Conservation (phyloP, 805 yeast genomes). For the Metschnikowia aberdeeniae region DNA sequence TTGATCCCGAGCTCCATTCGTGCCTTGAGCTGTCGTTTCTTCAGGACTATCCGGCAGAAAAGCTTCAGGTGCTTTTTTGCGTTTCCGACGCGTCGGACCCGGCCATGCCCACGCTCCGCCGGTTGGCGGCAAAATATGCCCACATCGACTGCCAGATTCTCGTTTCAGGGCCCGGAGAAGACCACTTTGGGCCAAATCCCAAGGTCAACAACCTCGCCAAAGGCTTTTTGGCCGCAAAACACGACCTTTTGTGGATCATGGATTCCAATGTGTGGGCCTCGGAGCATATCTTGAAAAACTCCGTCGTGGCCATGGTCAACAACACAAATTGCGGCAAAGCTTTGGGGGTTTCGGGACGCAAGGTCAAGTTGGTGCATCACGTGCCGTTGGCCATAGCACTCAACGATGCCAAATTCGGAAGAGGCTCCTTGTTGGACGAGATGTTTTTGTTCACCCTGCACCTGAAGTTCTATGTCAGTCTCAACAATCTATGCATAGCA, state of each 20-base stretch:
- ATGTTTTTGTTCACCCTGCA: slow-evolving; percentile 82
- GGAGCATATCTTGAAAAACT: slow-evolving; percentile 59
- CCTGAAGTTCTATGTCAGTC: slow-evolving; percentile 76
- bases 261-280: slow-evolving; percentile 83
- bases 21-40: slow-evolving; percentile 66
- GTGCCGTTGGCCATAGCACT: slow-evolving; percentile 58
- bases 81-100: slow-evolving; percentile 63
- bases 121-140: slow-evolving; percentile 51
- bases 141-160: slow-evolving; percentile 55
- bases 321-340: slow-evolving; percentile 50
- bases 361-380: slow-evolving; percentile 74
- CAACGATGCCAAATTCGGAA: slow-evolving; percentile 8
- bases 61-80: slow-evolving; percentile 71
- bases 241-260: slow-evolving; percentile 78
- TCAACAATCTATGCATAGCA: slow-evolving; percentile 69
- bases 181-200: slow-evolving; percentile 78
- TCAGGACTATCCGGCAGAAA: slow-evolving; percentile 60
- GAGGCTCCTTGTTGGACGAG: slow-evolving; percentile 54
- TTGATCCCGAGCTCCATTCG: slow-evolving; percentile 67
- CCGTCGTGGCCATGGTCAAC: slow-evolving; percentile 48
- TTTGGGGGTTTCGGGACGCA: slow-evolving; percentile 23
- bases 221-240: slow-evolving; percentile 64
- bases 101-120: slow-evolving; percentile 53
- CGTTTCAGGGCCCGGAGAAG: slow-evolving; percentile 41
- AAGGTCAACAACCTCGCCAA: slow-evolving; percentile 83